A percentile compares a stretch with the other conserved stretches of the same genome.
phyloP scores from a whole-genome alignment of 179 eudicot species.

The Silene vulgaris region DNA sequence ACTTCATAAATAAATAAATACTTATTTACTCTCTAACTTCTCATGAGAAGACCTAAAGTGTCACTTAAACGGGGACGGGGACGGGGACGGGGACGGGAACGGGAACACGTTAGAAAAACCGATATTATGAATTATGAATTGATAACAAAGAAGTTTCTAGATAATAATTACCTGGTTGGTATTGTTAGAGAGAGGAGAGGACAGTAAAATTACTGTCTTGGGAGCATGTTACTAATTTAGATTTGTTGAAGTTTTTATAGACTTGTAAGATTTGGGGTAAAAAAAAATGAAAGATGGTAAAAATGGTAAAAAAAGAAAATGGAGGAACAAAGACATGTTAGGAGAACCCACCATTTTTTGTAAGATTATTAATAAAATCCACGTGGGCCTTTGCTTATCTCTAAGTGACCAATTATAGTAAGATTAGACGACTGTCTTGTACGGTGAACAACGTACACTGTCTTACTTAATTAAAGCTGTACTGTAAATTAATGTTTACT shows the following conservation, averaged over 20 bases:
- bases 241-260: conserved; percentile 3
- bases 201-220: not conserved
- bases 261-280: not conserved
- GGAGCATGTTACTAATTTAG: not conserved
- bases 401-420: not conserved
- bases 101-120: too few species aligned
- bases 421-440: not conserved
- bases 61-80: too few species aligned
- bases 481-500: too few species aligned
- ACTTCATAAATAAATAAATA: too few species aligned
- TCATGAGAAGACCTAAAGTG: too few species aligned
- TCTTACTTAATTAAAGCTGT: too few species aligned
- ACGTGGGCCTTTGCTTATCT: conserved; percentile 1
- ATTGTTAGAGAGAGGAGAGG: not conserved
- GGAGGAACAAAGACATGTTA: conserved; percentile 8
- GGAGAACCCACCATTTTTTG: conserved; percentile 1
- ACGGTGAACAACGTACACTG: not conserved
- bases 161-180: too few species aligned
- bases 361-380: not conserved
- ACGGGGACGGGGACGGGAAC: too few species aligned
- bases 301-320: not conserved
- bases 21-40: too few species aligned
- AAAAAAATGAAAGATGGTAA: not conserved
- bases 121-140: too few species aligned
- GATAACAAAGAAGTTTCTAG: too few species aligned